Evolutionary conservation across 441 rosid genomes (phyloP), one percentile per base, ranked within the genome.

Genomic region (Pelargonium citronellum): DNA sequence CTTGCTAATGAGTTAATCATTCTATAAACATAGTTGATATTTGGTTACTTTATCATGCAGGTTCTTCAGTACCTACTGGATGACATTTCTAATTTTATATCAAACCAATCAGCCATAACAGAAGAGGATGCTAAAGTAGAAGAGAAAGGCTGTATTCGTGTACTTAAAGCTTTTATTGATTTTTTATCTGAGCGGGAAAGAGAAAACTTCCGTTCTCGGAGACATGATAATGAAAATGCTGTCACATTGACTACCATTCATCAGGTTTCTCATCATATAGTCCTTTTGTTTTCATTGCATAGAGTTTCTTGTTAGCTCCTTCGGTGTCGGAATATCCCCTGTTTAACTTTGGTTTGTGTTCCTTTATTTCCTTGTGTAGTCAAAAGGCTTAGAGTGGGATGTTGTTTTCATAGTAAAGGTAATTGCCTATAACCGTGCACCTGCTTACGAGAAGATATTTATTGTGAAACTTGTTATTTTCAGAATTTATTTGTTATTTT

Each of bases 321-420:
- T 53, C 22, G 55, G 64, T 41, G 17, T 51, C 8, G 67, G 74
- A 61, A 17, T 77, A 71, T 72, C 67, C 43, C 73, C 41, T 24
- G 62, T 58, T 77, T 55, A 68, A 64, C 63, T 71, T 75, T 73
- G 67, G 41, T 51, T 58, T 74, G 61, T 9, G 10, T 19, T 64
- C 64, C 43, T 49, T 69, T 57, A 46, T 67, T 61, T 73, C 15
- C 77, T 68, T 75, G 62, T 83, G 91, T 87, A 91, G 99, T 91
- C 99, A 24, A 95, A 95, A 85, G 99, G 99, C 77, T 82, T 95
- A 74, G 99, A 95, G 72, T 95, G 99, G 99, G 99, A 91, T 81
- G 71, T 79, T 47, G 97, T 91, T 79, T 95, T 95, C 87, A 82
- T 94, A 71, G 86, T 90, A 77, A 95, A 91, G 97, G 99, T 95